A percentile compares a stretch with the other conserved stretches of the same genome.
These are phyloP conservation scores for Erythrobasidium hasegawianum DNA, from an alignment of 1,284 basidiomycete genomes.

Conservation along the genomic window DNA sequence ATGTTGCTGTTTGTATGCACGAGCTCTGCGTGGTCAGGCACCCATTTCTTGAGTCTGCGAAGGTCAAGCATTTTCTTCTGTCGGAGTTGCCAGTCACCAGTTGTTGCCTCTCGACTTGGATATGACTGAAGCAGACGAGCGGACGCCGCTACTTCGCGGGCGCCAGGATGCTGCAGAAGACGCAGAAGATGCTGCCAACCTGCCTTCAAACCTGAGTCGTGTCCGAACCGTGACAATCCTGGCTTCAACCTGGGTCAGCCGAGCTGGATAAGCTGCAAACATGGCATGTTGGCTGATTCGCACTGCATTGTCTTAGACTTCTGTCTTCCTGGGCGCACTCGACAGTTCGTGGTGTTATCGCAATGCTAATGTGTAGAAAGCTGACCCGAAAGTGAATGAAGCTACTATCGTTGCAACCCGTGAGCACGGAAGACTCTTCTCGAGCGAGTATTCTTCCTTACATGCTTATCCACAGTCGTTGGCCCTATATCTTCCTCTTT, in stretches of 20 bases:
- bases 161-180: neutral
- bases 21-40: no score
- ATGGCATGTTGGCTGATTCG: neutral
- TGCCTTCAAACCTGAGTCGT: conserved; percentile 8
- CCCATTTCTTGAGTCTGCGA: no score
- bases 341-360: conserved; percentile 16
- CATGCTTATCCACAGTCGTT: conserved; percentile 55
- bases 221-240: conserved; percentile 11
- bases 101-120: no score
- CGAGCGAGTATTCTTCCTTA: neutral
- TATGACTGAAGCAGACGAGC: conserved; percentile 12
- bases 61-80: no score
- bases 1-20: no score
- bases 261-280: neutral
- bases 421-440: neutral
- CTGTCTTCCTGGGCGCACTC: conserved; percentile 29
- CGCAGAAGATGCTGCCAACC: neutral
- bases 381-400: neutral
- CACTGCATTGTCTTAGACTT: conserved; percentile 1
- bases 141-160: conserved; percentile 21
- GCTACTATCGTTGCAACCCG: conserved; percentile 28
- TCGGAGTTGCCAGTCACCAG: no score
- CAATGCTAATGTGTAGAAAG: neutral
- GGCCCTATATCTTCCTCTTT: conserved; percentile 76
- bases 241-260: conserved; percentile 23